Evolutionary conservation across 148 eudicot genomes (phyloP).

Genomic region (Oxyria digyna): DNA sequence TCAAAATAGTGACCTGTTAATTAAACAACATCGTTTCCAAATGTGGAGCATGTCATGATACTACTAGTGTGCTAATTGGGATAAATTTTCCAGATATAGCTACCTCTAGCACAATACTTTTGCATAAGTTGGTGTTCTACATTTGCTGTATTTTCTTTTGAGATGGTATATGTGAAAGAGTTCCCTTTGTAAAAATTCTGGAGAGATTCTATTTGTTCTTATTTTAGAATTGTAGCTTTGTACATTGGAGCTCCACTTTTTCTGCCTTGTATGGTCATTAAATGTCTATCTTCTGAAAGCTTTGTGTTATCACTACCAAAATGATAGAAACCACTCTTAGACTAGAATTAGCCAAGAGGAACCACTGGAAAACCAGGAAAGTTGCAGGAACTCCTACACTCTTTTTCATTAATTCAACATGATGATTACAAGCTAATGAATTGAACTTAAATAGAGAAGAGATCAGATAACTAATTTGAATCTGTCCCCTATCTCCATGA

Average conservation of each 20-base stretch:
- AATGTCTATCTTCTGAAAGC: neutral
- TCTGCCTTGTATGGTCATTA: no score
- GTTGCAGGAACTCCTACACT: no score
- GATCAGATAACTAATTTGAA: no score
- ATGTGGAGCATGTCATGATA: neutral
- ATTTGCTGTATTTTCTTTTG: neutral
- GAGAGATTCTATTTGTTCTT: neutral
- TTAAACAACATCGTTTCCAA: neutral
- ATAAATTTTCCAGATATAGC: neutral
- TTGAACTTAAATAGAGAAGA: no score
- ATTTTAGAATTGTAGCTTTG: neutral
- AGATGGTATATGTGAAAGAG: neutral
- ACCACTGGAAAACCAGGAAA: no score
- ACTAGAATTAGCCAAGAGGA: no score
- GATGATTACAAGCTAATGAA: no score
- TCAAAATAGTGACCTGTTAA: neutral
- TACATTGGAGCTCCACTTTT: no score
- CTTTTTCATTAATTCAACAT: no score
- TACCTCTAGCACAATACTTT: neutral
- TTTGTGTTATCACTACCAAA: neutral
- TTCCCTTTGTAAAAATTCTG: neutral
- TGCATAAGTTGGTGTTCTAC: neutral
- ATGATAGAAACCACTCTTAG: no score
- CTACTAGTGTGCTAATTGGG: neutral
- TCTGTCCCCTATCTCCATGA: neutral